Percentiles rank a stretch among this genome's conserved stretches.
These are phyloP conservation scores for Penicillium arizonense DNA, from an alignment of 495 filamentous ascomycete species.

Conservation along the genomic window DNA sequence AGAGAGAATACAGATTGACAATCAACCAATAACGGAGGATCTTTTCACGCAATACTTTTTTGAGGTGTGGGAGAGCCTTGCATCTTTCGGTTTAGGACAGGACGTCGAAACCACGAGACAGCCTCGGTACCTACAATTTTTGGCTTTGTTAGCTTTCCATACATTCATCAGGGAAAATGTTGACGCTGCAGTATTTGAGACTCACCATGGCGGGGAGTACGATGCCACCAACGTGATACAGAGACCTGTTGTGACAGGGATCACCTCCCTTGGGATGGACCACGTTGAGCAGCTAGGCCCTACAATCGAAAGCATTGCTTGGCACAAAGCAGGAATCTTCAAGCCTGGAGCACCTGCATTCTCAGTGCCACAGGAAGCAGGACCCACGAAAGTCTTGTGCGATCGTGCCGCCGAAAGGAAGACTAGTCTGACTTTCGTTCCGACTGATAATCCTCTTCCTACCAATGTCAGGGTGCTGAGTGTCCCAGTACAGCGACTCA, in stretches of 20 bases:
- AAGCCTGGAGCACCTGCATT: conserved; percentile 66
- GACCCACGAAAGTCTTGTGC: conserved; percentile 57
- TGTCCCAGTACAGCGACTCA: conserved; percentile 36
- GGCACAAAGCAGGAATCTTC: conserved; percentile 88
- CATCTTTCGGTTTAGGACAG: conserved; percentile 9
- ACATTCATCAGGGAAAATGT: conserved; percentile 69
- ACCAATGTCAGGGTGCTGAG: conserved; percentile 20
- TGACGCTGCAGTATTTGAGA: conserved; percentile 72
- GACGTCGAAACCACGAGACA: conserved; percentile 9
- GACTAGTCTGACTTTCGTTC: conserved; percentile 53
- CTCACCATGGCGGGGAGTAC: conserved; percentile 80
- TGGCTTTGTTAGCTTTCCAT: conserved; percentile 76
- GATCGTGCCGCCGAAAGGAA: conserved; percentile 62
- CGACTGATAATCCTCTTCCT: conserved; percentile 45
- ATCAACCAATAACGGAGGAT: conserved; percentile 43
- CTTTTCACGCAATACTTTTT: conserved; percentile 63
- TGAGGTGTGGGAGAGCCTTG: conserved; percentile 61
- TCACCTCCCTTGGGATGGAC: conserved; percentile 78
- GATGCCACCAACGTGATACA: conserved; percentile 80
- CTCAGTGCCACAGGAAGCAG: conserved; percentile 59
- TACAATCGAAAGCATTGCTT: conserved; percentile 78
- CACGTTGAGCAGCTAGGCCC: conserved; percentile 70
- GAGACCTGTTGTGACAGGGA: conserved; percentile 62
- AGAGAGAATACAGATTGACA: conserved; percentile 65
- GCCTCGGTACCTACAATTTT: conserved; percentile 59